Evolutionary conservation across 495 filamentous ascomycete species (phyloP).

Genomic region (Filosporella fistucella): DNA sequence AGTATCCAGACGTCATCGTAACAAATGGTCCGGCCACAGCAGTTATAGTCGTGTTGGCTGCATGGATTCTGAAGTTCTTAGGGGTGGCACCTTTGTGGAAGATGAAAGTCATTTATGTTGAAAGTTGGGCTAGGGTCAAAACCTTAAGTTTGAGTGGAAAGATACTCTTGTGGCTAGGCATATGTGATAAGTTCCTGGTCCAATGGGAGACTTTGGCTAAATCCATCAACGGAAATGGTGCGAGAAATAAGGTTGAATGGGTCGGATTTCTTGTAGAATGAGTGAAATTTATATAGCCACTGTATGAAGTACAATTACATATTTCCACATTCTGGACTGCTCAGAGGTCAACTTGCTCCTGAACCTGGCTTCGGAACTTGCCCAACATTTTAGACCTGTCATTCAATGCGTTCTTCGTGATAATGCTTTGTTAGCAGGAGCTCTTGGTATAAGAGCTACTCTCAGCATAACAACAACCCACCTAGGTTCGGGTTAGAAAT

Average conservation of each 20-base stretch:
- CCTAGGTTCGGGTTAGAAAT: no score
- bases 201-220: constrained; percentile 61
- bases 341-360: no score
- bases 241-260: constrained; percentile 39
- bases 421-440: no score
- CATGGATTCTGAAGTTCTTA: constrained; percentile 59
- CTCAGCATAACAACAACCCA: no score
- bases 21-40: constrained; percentile 88
- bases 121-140: constrained; percentile 83
- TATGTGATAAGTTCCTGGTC: constrained; percentile 69
- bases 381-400: no score
- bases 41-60: constrained; percentile 70
- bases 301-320: no score
- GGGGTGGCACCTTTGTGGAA: constrained; percentile 30
- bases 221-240: constrained; percentile 36
- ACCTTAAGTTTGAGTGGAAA: constrained; percentile 77
- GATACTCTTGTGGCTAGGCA: constrained; percentile 49
- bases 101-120: constrained; percentile 76
- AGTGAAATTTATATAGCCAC: no score
- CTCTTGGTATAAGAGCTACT: no score
- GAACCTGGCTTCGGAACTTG: no score
- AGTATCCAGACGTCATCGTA: constrained; percentile 66
- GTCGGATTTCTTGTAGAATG: constrained; percentile 41
- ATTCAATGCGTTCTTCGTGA: no score
- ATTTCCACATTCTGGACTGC: no score